Evolutionary conservation across 2,329 filamentous ascomycete genomes (phyloP), one percentile per base, ranked within the genome.

Genomic region (Alternaria infectoria): DNA sequence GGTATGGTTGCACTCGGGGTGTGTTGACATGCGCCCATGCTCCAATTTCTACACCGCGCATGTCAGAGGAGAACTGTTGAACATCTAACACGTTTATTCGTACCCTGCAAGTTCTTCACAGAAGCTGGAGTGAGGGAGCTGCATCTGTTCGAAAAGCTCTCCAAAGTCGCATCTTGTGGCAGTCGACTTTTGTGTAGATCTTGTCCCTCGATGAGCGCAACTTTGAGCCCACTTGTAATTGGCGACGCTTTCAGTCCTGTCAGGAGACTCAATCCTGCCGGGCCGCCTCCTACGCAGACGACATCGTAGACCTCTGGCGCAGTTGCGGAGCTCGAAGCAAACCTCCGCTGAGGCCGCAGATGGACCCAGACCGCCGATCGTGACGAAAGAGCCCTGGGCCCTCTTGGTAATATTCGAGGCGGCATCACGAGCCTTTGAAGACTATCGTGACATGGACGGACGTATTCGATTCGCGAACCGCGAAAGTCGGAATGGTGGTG

Each of bases 101-200:
- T 72, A 80, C 81, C 80, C 73, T 92, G 86, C 67, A 98, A 86
- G 74, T 96, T 97, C 4, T 85, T 86, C n/a, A 93, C 91, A 0
- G 94, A 97, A 0, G 91, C 87, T 0, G 95, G 95, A 0, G 96
- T 99, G 60, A 99, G 86, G 54, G 95, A 98, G 83, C 93, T 97
- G 83, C 95, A 97, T 75, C 96, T 90, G 83, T 99, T 98, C 63
- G 95, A 97, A 83, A 90, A 99, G 71, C 88, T 85, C 56, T 88
- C 87, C 7, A 87, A 79, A 3, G 89, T 88, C 8, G 91, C 73
- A 65, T 79, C 88, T 57, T 87, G 87, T 84, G 90, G 93, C 23
- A 86, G 81, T 54, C 87, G 87, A 56, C 87, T 86, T 73, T 90
- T 91, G 69, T 86, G 83, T 32, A 99, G 87, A 76, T 96, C 90